Conservation (phyloP, 768 basidiomycete species). For the Boletus rufocinnamomeus region DNA sequence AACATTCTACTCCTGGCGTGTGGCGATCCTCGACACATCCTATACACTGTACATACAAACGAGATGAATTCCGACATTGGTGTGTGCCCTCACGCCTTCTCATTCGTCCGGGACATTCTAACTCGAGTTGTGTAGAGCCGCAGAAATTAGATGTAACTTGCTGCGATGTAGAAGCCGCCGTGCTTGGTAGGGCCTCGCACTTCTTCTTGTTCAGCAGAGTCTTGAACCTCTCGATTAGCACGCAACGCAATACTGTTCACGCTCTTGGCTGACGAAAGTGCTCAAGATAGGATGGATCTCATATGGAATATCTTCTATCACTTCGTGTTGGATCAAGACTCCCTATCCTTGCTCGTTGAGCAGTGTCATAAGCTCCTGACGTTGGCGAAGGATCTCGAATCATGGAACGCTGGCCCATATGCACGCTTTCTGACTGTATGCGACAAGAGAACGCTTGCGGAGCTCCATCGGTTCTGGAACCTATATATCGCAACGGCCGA, state of each 20-base stretch:
- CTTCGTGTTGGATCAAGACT: slow-evolving; percentile 26
- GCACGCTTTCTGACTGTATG: slow-evolving; percentile 27
- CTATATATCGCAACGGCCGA: slow-evolving; percentile 17
- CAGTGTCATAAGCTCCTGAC: slow-evolving; percentile 30
- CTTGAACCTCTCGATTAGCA: slow-evolving; percentile 17
- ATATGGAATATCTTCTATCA: slow-evolving; percentile 38
- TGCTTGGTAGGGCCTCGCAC: slow-evolving; percentile 24
- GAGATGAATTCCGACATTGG: slow-evolving; percentile 11
- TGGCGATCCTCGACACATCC: slow-evolving; percentile 55
- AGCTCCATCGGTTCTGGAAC: slow-evolving; percentile 26
- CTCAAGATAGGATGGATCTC: slow-evolving; percentile 16
- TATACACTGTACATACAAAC: slow-evolving; percentile 46
- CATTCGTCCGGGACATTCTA: neutral
- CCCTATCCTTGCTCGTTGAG: slow-evolving; percentile 27
- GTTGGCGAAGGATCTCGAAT: slow-evolving; percentile 18
- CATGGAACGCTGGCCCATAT: slow-evolving; percentile 33
- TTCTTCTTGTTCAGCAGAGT: neutral
- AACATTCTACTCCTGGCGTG: slow-evolving; percentile 56
- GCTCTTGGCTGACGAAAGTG: slow-evolving; percentile 28
- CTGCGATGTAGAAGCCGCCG: slow-evolving; percentile 33
- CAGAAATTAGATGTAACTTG: slow-evolving; percentile 34
- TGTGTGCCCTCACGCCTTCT: slow-evolving; percentile 1
- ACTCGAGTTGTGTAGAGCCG: slow-evolving; percentile 14
- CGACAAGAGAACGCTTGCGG: slow-evolving; percentile 26
- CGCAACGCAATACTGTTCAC: slow-evolving; percentile 34